phyloP scores from a whole-genome alignment of 176 grass and related monocot species.

The Pontederia paniculata region DNA sequence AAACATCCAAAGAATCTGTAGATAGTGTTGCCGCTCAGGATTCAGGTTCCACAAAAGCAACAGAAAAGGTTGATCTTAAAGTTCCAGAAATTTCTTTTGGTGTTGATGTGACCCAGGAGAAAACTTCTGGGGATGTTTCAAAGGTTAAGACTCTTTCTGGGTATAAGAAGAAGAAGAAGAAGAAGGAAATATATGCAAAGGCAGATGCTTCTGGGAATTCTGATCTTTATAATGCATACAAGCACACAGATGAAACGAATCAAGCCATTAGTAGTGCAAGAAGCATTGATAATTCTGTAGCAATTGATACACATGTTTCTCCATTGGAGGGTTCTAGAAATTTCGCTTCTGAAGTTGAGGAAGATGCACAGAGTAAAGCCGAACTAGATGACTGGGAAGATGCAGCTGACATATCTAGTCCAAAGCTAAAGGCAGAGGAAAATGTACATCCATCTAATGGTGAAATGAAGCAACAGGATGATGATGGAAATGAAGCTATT shows the following conservation, averaged over 20 bases:
- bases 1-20: too few species aligned
- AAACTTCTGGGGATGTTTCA: slow-evolving; percentile 27
- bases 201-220: slow-evolving; percentile 79
- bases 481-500: slow-evolving; percentile 30
- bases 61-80: too few species aligned
- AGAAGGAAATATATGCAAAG: slow-evolving; percentile 78
- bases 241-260: slow-evolving; percentile 52
- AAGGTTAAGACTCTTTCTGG: slow-evolving; percentile 27
- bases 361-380: slow-evolving; percentile 46
- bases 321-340: slow-evolving; percentile 21
- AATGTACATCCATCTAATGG: slow-evolving; percentile 16
- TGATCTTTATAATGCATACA: slow-evolving; percentile 95
- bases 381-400: slow-evolving; percentile 93
- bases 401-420: slow-evolving; percentile 72
- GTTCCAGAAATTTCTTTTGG: background rate
- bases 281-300: slow-evolving; percentile 25
- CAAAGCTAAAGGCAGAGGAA: slow-evolving; percentile 40
- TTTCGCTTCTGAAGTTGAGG: slow-evolving; percentile 30
- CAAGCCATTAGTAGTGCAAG: slow-evolving; percentile 24
- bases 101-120: slow-evolving; percentile 27
- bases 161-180: slow-evolving; percentile 36
- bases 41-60: too few species aligned
- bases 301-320: slow-evolving; percentile 21
- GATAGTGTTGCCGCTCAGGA: too few species aligned
- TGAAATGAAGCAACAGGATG: slow-evolving; percentile 11